Evolutionary conservation across 108 stramenopile genomes (phyloP).

Genomic region (Bacterosira constricta): DNA sequence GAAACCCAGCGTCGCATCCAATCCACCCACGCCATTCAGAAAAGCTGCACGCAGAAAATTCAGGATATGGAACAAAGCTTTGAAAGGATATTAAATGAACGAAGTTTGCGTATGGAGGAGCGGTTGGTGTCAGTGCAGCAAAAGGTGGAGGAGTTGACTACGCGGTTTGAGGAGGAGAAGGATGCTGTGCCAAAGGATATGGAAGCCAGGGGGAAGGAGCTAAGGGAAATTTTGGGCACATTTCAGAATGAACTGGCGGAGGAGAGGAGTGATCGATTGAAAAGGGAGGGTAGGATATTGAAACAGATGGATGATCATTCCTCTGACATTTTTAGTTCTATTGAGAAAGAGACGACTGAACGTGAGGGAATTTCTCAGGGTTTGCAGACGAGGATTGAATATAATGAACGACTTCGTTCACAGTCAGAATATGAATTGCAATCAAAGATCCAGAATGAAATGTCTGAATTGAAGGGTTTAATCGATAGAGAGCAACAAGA

Average conservation of each 20-base stretch:
- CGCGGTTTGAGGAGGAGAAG: slow-evolving; percentile 63
- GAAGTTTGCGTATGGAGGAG: slow-evolving; percentile 49
- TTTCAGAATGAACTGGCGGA: slow-evolving; percentile 74
- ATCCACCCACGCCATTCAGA: slow-evolving; percentile 66
- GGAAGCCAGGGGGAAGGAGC: slow-evolving; percentile 53
- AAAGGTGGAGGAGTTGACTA: slow-evolving; percentile 64
- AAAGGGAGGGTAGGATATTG: slow-evolving; percentile 84
- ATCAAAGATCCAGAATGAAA: slow-evolving; percentile 67
- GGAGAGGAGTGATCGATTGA: slow-evolving; percentile 79
- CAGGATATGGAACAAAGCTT: slow-evolving; percentile 69
- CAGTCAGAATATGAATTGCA: slow-evolving; percentile 75
- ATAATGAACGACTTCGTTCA: slow-evolving; percentile 66
- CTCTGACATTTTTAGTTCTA: slow-evolving; percentile 58
- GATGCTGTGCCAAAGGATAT: slow-evolving; percentile 53
- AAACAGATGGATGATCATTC: slow-evolving; percentile 91
- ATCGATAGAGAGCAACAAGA: slow-evolving; percentile 73
- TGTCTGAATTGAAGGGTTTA: slow-evolving; percentile 68
- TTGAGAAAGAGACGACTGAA: slow-evolving; percentile 74
- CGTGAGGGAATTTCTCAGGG: slow-evolving; percentile 68
- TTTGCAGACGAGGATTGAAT: slow-evolving; percentile 61
- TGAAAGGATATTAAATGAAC: slow-evolving; percentile 55
- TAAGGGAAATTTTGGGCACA: slow-evolving; percentile 52
- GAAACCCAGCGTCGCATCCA: slow-evolving; percentile 86
- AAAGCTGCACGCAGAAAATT: slow-evolving; percentile 62
- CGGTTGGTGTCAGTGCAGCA: slow-evolving; percentile 57